phyloP scores from a whole-genome alignment of 495 filamentous ascomycete genomes.

The Aspergillus cristatus region DNA sequence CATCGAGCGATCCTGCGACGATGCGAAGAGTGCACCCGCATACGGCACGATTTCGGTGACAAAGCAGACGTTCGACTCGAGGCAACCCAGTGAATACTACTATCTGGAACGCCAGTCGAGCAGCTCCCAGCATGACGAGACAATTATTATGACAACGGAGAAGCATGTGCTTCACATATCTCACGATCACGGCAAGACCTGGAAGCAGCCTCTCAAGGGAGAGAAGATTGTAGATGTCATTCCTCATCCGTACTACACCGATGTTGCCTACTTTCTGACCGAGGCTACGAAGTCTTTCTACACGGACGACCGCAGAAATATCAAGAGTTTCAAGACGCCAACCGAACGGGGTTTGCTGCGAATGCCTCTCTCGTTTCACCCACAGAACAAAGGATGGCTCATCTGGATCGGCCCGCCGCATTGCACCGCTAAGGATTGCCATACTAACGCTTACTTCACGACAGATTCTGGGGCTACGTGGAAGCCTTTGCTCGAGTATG shows the following conservation, averaged over 20 bases:
- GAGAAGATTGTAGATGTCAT: conserved; percentile 58
- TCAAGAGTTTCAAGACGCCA: conserved; percentile 59
- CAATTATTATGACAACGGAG: conserved; percentile 68
- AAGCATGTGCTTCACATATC: conserved; percentile 58
- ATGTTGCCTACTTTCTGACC: conserved; percentile 79
- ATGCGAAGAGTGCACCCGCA: conserved; percentile 33
- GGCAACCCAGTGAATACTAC: conserved; percentile 51
- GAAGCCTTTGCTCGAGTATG: conserved; percentile 56
- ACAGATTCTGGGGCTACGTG: conserved; percentile 69
- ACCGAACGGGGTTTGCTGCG: conserved; percentile 18
- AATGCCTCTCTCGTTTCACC: conserved; percentile 65
- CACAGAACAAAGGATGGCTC: conserved; percentile 69
- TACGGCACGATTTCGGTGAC: conserved; percentile 53
- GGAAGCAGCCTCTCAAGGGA: conserved; percentile 54
- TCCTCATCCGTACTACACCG: conserved; percentile 68
- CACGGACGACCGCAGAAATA: conserved; percentile 63
- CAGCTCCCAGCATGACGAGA: conserved; percentile 61
- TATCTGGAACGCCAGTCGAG: conserved; percentile 76
- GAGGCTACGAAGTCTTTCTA: conserved; percentile 58
- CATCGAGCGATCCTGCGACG: conserved; percentile 41
- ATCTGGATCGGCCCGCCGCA: conserved; percentile 75
- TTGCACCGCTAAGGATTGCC: conserved; percentile 48
- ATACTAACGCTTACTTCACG: conserved; percentile 59
- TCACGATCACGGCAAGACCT: conserved; percentile 78
- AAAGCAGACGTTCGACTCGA: conserved; percentile 47